A percentile compares a stretch with the other conserved stretches of the same genome.
phyloP scores from a whole-genome alignment of 1,284 basidiomycete species.

The Heterobasidion occidentale region DNA sequence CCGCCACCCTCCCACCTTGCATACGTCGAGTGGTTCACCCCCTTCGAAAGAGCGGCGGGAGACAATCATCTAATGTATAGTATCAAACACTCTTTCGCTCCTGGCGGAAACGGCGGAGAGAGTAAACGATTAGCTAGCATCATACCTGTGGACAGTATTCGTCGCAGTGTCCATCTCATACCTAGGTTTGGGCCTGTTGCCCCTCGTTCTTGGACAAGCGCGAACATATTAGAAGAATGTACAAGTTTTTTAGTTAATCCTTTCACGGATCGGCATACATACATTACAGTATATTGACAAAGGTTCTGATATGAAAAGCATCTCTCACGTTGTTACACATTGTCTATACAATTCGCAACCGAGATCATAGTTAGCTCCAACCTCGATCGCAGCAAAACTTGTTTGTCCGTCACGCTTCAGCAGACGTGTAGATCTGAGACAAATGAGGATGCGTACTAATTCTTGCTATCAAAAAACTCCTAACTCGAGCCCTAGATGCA shows the following conservation, averaged over 20 bases:
- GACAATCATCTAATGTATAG: constrained; percentile 10
- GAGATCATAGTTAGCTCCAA: too few relatives aligned
- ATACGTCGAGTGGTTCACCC: not conserved
- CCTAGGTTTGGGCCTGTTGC: not conserved
- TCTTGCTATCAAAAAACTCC: too few relatives aligned
- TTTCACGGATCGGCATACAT: not conserved
- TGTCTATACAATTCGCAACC: too few relatives aligned
- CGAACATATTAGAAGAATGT: not conserved
- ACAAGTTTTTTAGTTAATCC: constrained; percentile 1
- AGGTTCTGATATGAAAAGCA: too few relatives aligned
- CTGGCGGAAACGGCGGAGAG: not conserved
- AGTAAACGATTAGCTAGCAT: not conserved
- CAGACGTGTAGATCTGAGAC: too few relatives aligned
- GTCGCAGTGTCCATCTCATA: not conserved
- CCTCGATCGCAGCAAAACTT: too few relatives aligned
- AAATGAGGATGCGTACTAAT: too few relatives aligned
- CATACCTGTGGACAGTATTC: not conserved
- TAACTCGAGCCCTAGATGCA: too few relatives aligned
- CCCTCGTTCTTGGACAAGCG: not conserved
- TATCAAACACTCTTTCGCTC: not conserved
- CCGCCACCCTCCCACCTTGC: not conserved
- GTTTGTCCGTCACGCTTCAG: too few relatives aligned
- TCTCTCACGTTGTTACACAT: too few relatives aligned
- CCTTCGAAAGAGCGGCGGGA: not conserved
- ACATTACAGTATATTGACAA: not conserved